These are phyloP conservation scores for Pythium apleroticum DNA, from an alignment of 352 stramenopile genomes.

Conservation along the genomic window DNA sequence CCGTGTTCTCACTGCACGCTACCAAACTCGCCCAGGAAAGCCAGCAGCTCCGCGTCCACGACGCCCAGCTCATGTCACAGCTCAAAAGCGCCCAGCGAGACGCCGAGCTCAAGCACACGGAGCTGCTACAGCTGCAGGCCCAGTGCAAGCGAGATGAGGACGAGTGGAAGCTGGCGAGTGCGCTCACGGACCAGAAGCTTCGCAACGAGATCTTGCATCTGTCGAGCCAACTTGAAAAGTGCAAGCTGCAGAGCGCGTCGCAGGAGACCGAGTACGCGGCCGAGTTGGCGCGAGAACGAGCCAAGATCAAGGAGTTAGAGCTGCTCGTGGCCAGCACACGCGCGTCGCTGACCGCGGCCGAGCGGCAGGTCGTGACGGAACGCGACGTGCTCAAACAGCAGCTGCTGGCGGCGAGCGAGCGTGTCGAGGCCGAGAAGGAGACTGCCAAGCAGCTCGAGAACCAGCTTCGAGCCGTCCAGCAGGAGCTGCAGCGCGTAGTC, in stretches of 20 bases:
- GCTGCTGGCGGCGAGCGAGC: slow-evolving; percentile 38
- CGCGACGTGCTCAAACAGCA: slow-evolving; percentile 58
- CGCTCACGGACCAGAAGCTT: slow-evolving; percentile 61
- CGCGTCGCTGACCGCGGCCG: slow-evolving; percentile 33
- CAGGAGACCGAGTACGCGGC: slow-evolving; percentile 37
- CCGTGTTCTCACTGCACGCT: slow-evolving; percentile 13
- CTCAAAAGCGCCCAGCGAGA: slow-evolving; percentile 31
- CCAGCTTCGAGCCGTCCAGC: slow-evolving; percentile 45
- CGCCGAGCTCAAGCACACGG: slow-evolving; percentile 11
- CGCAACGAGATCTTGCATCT: slow-evolving; percentile 67
- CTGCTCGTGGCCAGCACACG: slow-evolving; percentile 33
- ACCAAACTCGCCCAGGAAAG: slow-evolving; percentile 32
- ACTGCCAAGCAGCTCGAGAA: slow-evolving; percentile 41
- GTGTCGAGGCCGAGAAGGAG: slow-evolving; percentile 38
- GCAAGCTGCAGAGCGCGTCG: slow-evolving; percentile 35
- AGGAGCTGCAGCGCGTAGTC: slow-evolving; percentile 45
- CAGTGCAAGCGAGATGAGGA: slow-evolving; percentile 43
- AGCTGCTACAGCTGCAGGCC: slow-evolving; percentile 18
- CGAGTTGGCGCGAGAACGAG: slow-evolving; percentile 31
- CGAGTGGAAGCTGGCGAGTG: slow-evolving; percentile 33
- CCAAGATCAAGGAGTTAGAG: slow-evolving; percentile 46
- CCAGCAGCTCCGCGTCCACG: slow-evolving; percentile 10
- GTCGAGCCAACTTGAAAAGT: slow-evolving; percentile 52
- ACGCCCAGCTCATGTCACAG: slow-evolving; percentile 18
- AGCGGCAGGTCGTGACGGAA: slow-evolving; percentile 43